These are phyloP conservation scores for Kwoniella sp. DNA, from an alignment of 768 basidiomycete species.

Conservation along the genomic window DNA sequence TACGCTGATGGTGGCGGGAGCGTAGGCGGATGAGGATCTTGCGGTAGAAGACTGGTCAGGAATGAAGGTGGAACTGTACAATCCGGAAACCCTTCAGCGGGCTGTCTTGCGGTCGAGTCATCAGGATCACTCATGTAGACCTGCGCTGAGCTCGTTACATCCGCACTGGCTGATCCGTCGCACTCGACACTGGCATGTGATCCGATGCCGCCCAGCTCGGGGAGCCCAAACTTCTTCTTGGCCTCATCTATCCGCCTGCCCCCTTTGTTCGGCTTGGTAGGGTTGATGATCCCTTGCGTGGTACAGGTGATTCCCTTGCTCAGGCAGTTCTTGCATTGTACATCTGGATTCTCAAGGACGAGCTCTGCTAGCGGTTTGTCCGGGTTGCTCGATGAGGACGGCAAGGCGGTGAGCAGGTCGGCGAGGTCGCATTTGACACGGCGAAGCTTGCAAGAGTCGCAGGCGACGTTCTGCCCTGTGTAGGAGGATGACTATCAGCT, in stretches of 20 bases:
- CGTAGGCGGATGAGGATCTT: no score
- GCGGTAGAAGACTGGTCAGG: no score
- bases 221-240: slow-evolving; percentile 22
- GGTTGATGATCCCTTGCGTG: slow-evolving; percentile 26
- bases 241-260: slow-evolving; percentile 37
- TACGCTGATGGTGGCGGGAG: no score
- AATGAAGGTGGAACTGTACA: no score
- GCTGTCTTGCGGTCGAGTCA: no score
- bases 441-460: slow-evolving; percentile 33
- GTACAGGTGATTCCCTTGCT: slow-evolving; percentile 33
- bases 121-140: no score
- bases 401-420: slow-evolving; percentile 10
- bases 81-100: no score
- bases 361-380: slow-evolving; percentile 14
- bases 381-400: slow-evolving; percentile 1
- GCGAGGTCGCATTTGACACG: slow-evolving; percentile 36
- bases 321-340: slow-evolving; percentile 25
- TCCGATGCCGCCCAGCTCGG: no score
- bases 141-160: no score
- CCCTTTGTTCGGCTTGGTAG: slow-evolving; percentile 34
- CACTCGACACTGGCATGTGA: background rate
- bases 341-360: slow-evolving; percentile 23
- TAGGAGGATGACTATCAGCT: background rate
- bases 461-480: slow-evolving; percentile 37
- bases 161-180: background rate